Evolutionary conservation across 495 filamentous ascomycete genomes (phyloP), one percentile per base, ranked within the genome.

Genomic region (Penicillium macrosclerotiorum): DNA sequence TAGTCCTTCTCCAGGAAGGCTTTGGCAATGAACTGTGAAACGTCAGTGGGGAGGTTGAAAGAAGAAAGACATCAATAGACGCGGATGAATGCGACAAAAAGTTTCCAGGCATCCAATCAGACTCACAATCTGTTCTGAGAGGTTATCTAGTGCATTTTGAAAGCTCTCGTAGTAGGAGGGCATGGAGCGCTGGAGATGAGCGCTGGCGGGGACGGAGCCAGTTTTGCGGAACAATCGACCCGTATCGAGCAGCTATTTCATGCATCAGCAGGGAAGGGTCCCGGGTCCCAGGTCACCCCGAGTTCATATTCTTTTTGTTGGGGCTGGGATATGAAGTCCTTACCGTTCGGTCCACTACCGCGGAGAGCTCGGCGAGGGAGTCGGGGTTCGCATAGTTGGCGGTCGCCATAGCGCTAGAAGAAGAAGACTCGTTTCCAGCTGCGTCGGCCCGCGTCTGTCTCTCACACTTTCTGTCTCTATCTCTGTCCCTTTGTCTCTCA

Each of bases 51-150:
- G n/a, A 20, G 5, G 37, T 20, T 44, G n/a, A 32, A 45, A 31
- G 12, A 33, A 14, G 35, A 51, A 44, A 12, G 34, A 19, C 18
- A 7, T 25, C 14, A 5, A 26, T 6, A 20, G 8, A 26, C 20
- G 6, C 19, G 30, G 16, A 25, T 12, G 13, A 25, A 45, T 18
- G 12, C 33, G 16, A 30, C 12, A 20, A 40, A 32, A 25, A 26
- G 25, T 30, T n/a, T 20, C 32, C 22, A 29, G 23, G 26, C 9
- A 45, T 46, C 25, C 36, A 33, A 30, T 36, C 20, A 20, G 6
- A 70, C 76, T 33, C 62, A 78, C 76, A 54, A 79, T 79, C 44
- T 78, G 68, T 26, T 75, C 65, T 23, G 75, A 75, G 20, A 78
- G 62, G 20, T 69, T 67, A 55, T 79, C 76, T 36, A 79, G 51